Evolutionary conservation across 495 filamentous ascomycete genomes (phyloP), one percentile per base, ranked within the genome.

Genomic region (Paragyromitra xinjiangensis): DNA sequence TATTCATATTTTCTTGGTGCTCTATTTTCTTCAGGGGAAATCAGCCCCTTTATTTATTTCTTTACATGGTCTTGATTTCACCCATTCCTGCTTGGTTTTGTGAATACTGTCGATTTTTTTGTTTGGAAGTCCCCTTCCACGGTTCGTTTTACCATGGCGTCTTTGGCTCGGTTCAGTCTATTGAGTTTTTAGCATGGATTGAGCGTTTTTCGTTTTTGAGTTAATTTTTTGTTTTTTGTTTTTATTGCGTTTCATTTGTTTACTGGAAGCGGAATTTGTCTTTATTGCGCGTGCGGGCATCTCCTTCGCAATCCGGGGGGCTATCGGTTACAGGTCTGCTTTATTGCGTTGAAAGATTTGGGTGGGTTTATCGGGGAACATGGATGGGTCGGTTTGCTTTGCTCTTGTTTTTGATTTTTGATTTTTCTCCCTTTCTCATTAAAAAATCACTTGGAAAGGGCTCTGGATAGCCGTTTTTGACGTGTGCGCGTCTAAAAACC

Each of bases 101-200:
- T 75, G 79, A 75, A 71, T 81, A 71, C 59, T 68, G 26, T 71
- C 68, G 64, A 6, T 61, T 78, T 73, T 79, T 64, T 71, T 42
- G 45, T 73, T 69, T 45, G 74, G 63, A 61, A 64, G 42, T 66
- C 51, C 50, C 61, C 69, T 77, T 77, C 68, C 68, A 63, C 63
- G 77, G 67, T 73, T 74, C 75, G 61, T 72, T 80, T 80, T 80
- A 70, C 74, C 69, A 80, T 75, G 80, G 80, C 80, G 80, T 81
- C 79, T 74, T 45, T 72, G 79, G 79, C 79, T 81, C 63, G 72
- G 79, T 81, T 81, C 79, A 81, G 79, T 81, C 79, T 81, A 80
- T 75, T 77, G 61, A 75, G 70, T 80, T 80, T 12, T 75, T 75
- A 80, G 80, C 80, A 81, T 81, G 79, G 80, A 81, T 81, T 80